Base-by-base conservation (phyloP, 1,284 basidiomycete genomes). In the Pterula multifida region DNA sequence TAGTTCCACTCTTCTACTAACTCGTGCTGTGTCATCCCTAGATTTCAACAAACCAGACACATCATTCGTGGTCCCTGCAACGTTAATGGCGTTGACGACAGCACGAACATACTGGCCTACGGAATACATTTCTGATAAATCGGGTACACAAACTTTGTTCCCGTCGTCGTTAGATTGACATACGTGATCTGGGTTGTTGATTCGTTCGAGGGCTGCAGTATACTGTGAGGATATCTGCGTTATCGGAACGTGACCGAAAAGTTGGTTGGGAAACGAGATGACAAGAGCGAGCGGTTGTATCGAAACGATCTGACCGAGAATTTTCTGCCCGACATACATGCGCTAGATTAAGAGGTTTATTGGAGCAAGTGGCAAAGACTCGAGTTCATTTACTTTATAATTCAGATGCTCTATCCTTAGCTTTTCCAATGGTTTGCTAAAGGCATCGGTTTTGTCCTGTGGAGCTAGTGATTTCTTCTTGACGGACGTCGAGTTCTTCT, bases 241-340 rank as follows among this genome's bases (percentile, higher is more conserved):
- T 58, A 98, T 93, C 9, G 96, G 95, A 23, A 98, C 76, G 66
- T 98, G 94, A 2, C 81, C 96, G 55, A 93, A 79, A 39, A 99
- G 79, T 69, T 98, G 95, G 63, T 94, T 90, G 21, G 96, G 95
- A 21, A 99, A 74, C 3, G 94, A 97, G 22, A 98, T 72, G 52
- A 98, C 79, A 42, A 99, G 76, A 45, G 90, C 90, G 22, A 98
- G 79, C 2, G 95, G 90, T 55, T 92, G 81, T 46, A 98, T 78
- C 13, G 87, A 82, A 56, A 91, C 76, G 47, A 99, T 77, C 65
- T 92, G 88, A 26, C 84, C 85, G 26, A 98, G 73, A 17, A 98
- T 74, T 60, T 85, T 89, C 71, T 92, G 91, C 28, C 94, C 95
- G 26, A 83, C 72, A 32, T 75, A 68, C 4, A 98, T 72, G 56